These are phyloP conservation scores for Aspergillus tanneri DNA, from an alignment of 2,329 filamentous ascomycete genomes.

Conservation along the genomic window DNA sequence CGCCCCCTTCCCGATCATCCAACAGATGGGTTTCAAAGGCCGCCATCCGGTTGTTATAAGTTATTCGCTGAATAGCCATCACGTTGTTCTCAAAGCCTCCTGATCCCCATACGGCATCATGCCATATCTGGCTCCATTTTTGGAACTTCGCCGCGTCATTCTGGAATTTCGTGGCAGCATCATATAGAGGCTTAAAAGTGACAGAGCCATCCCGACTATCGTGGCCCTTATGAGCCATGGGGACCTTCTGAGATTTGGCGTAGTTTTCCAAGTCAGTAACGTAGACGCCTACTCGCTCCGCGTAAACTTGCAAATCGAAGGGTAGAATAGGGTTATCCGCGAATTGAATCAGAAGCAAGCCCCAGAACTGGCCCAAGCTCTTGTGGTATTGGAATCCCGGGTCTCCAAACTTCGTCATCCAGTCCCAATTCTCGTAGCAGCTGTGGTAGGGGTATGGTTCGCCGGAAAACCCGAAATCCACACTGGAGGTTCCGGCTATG, in stretches of 20 bases:
- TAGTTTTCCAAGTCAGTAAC: conserved; percentile 66
- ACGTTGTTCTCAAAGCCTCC: conserved; percentile 74
- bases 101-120: conserved; percentile 65
- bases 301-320: conserved; percentile 76
- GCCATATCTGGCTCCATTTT: conserved; percentile 76
- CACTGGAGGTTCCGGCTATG: conserved; percentile 80
- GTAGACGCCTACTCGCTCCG: conserved; percentile 62
- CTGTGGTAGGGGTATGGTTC: conserved; percentile 70
- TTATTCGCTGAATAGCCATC: conserved; percentile 65
- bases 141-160: conserved; percentile 65
- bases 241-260: conserved; percentile 55
- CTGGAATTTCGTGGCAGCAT: conserved; percentile 63
- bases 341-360: conserved; percentile 80
- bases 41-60: conserved; percentile 76
- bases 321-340: conserved; percentile 78
- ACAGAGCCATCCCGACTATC: conserved; percentile 36
- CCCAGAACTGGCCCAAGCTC: conserved; percentile 74
- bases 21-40: conserved; percentile 80
- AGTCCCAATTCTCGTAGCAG: conserved; percentile 86
- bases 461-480: conserved; percentile 79
- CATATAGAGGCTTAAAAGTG: conserved; percentile 59
- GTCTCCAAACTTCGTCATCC: conserved; percentile 78
- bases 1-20: conserved; percentile 69
- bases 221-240: conserved; percentile 20
- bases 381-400: conserved; percentile 79